Evolutionary conservation across 2,329 filamentous ascomycete species (phyloP).

Genomic region (Stachybotrys chlorohalonatus): DNA sequence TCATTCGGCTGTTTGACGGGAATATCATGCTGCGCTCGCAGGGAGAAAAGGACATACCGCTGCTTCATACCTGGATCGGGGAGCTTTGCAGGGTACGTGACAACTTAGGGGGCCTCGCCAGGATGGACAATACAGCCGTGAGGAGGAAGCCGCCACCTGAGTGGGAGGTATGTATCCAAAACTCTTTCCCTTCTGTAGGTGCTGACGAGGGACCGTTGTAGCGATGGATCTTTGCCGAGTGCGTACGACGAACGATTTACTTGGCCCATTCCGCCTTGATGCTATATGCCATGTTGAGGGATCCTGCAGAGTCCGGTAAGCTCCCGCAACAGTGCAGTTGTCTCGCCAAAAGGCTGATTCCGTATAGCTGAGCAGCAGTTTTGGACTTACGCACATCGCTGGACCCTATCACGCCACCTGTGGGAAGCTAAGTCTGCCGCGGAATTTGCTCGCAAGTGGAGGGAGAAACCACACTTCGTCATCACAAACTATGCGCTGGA

Average conservation of each 20-base stretch:
- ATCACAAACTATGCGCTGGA: conserved; percentile 18
- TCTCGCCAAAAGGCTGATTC: too few species aligned
- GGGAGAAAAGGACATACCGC: conserved; percentile 18
- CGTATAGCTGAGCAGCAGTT: background rate
- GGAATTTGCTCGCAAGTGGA: conserved; percentile 18
- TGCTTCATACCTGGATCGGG: conserved; percentile 13
- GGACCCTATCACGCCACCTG: conserved; percentile 19
- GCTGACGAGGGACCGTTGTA: conserved; percentile 3
- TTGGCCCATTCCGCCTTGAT: conserved; percentile 18
- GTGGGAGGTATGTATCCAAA: background rate
- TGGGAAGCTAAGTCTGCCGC: conserved; percentile 19
- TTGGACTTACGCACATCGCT: conserved; percentile 17
- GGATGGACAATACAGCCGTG: background rate
- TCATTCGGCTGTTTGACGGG: conserved; percentile 24
- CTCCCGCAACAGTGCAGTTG: too few species aligned
- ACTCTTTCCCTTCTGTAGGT: background rate
- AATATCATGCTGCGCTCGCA: conserved; percentile 21
- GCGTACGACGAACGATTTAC: conserved; percentile 19
- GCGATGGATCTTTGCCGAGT: conserved; percentile 25
- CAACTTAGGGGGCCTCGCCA: background rate
- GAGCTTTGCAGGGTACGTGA: conserved; percentile 8
- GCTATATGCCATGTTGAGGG: conserved; percentile 17
- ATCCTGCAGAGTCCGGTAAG: conserved; percentile 1
- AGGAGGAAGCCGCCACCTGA: background rate
- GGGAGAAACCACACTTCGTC: conserved; percentile 4